phyloP scores from a whole-genome alignment of 202 grass and related monocot species.

The Bolboschoenoplectus hybrid region DNA sequence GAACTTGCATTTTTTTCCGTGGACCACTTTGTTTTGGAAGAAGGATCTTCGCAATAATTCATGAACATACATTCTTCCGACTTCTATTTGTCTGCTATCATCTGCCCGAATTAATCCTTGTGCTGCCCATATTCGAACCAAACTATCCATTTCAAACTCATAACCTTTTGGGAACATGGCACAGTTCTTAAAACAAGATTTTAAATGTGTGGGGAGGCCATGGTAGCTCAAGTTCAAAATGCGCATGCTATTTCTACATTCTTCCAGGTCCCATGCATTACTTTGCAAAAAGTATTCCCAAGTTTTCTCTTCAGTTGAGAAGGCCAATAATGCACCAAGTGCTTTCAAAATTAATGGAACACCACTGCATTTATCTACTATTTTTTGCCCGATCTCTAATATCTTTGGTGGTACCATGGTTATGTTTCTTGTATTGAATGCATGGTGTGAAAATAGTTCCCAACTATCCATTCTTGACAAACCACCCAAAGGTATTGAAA shows the following conservation, averaged over 20 bases:
- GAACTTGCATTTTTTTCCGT: neutral
- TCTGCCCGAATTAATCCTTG: slow-evolving; percentile 42
- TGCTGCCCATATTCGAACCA: slow-evolving; percentile 32
- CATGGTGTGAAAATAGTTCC: slow-evolving; percentile 34
- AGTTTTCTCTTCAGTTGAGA: slow-evolving; percentile 19
- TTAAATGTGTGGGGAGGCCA: too few species aligned
- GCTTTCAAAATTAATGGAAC: slow-evolving; percentile 39
- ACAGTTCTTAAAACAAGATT: slow-evolving; percentile 10
- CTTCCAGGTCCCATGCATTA: slow-evolving; percentile 36
- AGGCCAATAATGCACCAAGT: slow-evolving; percentile 31
- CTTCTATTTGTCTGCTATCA: slow-evolving; percentile 13
- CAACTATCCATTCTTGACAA: slow-evolving; percentile 34
- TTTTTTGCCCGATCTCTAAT: slow-evolving; percentile 9
- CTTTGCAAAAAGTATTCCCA: slow-evolving; percentile 28
- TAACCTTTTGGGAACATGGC: slow-evolving; percentile 39
- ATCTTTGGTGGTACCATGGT: neutral
- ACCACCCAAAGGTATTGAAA: neutral
- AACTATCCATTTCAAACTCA: slow-evolving; percentile 36
- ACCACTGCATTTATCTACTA: slow-evolving; percentile 46
- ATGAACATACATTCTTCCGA: slow-evolving; percentile 26
- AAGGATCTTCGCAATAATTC: slow-evolving; percentile 39
- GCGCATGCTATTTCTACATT: neutral
- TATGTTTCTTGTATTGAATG: neutral
- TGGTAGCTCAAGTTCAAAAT: too few species aligned
- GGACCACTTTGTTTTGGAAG: slow-evolving; percentile 27